Conservation (phyloP, 202 grass and related monocot genomes). For the Saccharum hybrid region DNA sequence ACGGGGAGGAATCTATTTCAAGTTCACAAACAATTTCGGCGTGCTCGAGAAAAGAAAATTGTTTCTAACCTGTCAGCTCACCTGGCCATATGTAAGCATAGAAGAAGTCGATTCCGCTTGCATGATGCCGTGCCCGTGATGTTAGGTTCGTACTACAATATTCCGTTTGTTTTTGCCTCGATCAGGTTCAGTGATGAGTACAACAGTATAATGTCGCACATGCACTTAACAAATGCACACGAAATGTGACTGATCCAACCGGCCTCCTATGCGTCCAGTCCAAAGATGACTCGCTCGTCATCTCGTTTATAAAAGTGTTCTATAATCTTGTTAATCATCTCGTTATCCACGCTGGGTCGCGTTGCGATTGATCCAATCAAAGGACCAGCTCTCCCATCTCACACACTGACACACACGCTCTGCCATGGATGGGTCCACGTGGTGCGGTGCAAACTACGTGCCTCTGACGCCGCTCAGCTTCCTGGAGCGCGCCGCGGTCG, state of each 20-base stretch:
- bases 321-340: neutral
- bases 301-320: neutral
- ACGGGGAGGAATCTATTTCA: too few relatives aligned
- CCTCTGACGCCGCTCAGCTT: conserved; percentile 72
- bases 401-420: neutral
- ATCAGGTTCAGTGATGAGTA: neutral
- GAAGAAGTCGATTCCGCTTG: too few relatives aligned
- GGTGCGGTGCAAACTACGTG: conserved; percentile 58
- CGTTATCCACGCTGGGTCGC: neutral
- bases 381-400: conserved; percentile 20
- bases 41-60: conserved; percentile 4
- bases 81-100: too few relatives aligned
- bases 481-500: conserved; percentile 66
- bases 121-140: too few relatives aligned
- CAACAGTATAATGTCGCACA: neutral
- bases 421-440: conserved; percentile 37
- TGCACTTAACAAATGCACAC: conserved; percentile 11
- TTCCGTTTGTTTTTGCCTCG: neutral
- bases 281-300: neutral
- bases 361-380: conserved; percentile 8
- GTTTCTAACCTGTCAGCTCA: neutral
- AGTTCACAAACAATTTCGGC: neutral
- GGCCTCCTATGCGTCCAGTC: neutral
- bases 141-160: too few relatives aligned
- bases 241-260: neutral